Evolutionary conservation across 2,329 filamentous ascomycete genomes (phyloP).

Genomic region (Botrytis medusae): DNA sequence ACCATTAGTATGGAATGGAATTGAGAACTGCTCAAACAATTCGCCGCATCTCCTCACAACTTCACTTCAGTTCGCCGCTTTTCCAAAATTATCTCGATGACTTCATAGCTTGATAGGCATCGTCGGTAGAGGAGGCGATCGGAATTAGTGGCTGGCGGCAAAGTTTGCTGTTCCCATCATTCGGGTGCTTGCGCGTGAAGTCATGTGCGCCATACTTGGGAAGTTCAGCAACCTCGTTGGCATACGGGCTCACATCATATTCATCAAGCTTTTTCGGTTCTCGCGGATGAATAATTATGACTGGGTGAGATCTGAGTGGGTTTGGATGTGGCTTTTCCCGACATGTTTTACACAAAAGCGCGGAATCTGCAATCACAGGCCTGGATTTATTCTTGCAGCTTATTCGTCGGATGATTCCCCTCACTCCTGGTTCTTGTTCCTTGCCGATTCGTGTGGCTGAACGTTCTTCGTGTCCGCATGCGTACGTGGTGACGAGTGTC

Average conservation of each 20-base stretch:
- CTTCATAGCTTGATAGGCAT: not conserved
- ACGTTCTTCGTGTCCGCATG: conserved; percentile 8
- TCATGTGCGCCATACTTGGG: not conserved
- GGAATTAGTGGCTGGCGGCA: not conserved
- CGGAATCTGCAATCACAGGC: not conserved
- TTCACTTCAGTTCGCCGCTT: not conserved
- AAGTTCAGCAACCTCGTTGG: not conserved
- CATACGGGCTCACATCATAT: not conserved
- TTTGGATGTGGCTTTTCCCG: not conserved
- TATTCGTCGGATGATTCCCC: not conserved
- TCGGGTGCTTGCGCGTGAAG: not conserved
- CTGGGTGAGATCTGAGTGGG: not conserved
- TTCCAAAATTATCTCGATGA: not conserved
- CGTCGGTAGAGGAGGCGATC: not conserved
- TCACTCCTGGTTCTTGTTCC: not conserved
- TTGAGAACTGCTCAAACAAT: not conserved
- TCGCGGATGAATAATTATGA: accelerated
- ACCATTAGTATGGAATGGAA: not conserved
- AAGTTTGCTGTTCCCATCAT: not conserved
- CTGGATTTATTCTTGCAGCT: not conserved
- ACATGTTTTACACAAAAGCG: not conserved
- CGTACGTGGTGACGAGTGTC: not conserved
- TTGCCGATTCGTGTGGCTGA: not conserved
- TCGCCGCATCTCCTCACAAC: not conserved
- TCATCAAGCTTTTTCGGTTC: not conserved